phyloP scores from a whole-genome alignment of 116 monocot genomes.

The Phalaenopsis hybrid region DNA sequence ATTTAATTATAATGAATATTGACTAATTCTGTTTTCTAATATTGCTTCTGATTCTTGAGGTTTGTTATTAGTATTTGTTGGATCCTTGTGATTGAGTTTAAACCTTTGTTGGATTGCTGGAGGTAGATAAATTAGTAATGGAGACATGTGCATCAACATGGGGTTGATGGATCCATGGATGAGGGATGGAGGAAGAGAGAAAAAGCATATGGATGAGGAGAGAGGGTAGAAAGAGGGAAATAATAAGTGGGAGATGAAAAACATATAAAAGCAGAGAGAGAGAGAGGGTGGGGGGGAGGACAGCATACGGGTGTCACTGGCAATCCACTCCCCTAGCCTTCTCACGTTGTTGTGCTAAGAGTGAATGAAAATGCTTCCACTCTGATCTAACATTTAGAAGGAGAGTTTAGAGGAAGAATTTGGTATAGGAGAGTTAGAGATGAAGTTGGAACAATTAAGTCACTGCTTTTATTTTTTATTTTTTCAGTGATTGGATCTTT shows the following conservation, averaged over 20 bases:
- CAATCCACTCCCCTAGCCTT: not conserved
- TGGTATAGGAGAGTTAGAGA: not conserved
- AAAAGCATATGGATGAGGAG: not conserved
- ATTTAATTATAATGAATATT: not conserved
- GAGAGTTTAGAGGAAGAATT: not conserved
- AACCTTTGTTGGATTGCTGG: not conserved
- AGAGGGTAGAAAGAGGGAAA: not conserved
- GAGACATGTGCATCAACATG: not conserved
- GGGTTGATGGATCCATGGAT: not conserved
- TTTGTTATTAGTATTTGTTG: not conserved
- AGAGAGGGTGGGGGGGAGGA: not conserved
- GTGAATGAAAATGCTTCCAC: not conserved
- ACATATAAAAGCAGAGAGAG: not conserved
- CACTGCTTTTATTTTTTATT: not conserved
- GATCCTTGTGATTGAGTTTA: not conserved
- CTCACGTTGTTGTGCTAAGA: not conserved
- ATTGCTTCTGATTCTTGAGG: not conserved
- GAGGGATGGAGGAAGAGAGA: not conserved
- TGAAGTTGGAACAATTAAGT: not conserved
- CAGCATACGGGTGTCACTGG: not conserved
- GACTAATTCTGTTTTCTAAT: not conserved
- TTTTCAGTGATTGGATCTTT: too few species aligned
- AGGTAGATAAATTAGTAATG: not conserved
- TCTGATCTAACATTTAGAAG: not conserved
- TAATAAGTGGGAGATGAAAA: not conserved